Base-by-base conservation (phyloP, 2,329 filamentous ascomycete species). In the Verticillium alfalfae region DNA sequence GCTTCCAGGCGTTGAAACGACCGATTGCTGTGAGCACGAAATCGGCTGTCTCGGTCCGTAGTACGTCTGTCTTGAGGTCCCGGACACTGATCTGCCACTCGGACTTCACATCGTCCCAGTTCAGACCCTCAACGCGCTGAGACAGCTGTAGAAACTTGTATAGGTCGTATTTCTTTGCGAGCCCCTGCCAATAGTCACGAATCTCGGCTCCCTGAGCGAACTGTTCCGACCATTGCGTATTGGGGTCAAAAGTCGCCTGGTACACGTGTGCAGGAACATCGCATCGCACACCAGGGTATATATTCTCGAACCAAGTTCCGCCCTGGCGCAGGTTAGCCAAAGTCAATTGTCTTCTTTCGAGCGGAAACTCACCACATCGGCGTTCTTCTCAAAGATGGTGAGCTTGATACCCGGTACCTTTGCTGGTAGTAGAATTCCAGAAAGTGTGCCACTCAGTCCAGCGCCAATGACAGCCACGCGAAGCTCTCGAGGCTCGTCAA, bases 201-300 rank as follows among this genome's bases (percentile, higher is more conserved):
- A 92, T 92, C 70, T 92, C 89, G 4, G 75, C 70, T 0, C 88
- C 88, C 41, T 84, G 83, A 0, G 88, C 84, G 67, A 90, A 92
- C 63, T 87, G 80, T 66, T 90, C 86, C 0, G 81, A 81, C 89
- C 89, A 92, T 65, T 89, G 79, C 0, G 81, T 83, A 61, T 91
- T 91, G 1, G 88, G 87, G 7, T 80, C 78, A 70, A 90, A 91
- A 0, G 85, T 86, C 8, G 83, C 84, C 68, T 91, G 88, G 67
- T 92, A 92, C 22, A 88, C 86, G 70, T 90, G 86, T 0, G 87
- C 83, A 0, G 88, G 87, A 15, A 91, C 60, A 70, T 91, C 88
- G 66, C 88, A 91, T 52, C 86, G 77, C 1, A 89, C 85, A 1
- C 87, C 88, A 0, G 87, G 87, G 64, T 89, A 90, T 4, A 78